phyloP scores from a whole-genome alignment of 2,329 filamentous ascomycete genomes.

The Phialemoniopsis sp. region DNA sequence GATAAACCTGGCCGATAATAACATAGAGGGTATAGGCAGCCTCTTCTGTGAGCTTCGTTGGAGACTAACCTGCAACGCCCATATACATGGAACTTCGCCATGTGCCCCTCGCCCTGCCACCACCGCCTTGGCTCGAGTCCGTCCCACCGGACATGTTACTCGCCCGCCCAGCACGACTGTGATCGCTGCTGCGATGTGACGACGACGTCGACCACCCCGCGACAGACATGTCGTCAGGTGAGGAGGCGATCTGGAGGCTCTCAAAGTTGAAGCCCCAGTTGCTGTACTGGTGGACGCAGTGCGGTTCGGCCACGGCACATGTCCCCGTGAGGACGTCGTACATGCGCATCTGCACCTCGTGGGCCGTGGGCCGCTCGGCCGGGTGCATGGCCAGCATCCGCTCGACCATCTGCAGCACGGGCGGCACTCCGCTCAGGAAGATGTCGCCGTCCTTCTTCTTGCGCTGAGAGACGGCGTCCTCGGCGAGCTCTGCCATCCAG shows the following conservation, averaged over 20 bases:
- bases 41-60: no score
- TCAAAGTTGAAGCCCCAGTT: conserved; percentile 22
- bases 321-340: conserved; percentile 47
- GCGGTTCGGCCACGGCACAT: conserved; percentile 43
- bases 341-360: conserved; percentile 46
- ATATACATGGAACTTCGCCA: no score
- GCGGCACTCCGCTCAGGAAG: conserved; percentile 42
- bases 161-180: no score
- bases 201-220: no score
- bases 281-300: conserved; percentile 48
- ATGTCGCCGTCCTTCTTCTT: conserved; percentile 41
- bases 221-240: no score
- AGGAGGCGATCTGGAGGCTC: conserved; percentile 22
- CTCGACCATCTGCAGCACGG: conserved; percentile 47
- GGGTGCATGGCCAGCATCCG: conserved; percentile 51
- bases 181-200: no score
- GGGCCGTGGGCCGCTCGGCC: conserved; percentile 46
- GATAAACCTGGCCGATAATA: no score
- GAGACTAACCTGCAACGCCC: no score
- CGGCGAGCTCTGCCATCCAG: conserved; percentile 61
- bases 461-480: conserved; percentile 42
- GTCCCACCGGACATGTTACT: no score
- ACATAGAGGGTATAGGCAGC: no score
- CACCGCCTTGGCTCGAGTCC: no score
- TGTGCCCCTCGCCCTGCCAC: no score